Evolutionary conservation across 768 basidiomycete genomes (phyloP), one percentile per base, ranked within the genome.

Genomic region (Infundibulicybe gibba): DNA sequence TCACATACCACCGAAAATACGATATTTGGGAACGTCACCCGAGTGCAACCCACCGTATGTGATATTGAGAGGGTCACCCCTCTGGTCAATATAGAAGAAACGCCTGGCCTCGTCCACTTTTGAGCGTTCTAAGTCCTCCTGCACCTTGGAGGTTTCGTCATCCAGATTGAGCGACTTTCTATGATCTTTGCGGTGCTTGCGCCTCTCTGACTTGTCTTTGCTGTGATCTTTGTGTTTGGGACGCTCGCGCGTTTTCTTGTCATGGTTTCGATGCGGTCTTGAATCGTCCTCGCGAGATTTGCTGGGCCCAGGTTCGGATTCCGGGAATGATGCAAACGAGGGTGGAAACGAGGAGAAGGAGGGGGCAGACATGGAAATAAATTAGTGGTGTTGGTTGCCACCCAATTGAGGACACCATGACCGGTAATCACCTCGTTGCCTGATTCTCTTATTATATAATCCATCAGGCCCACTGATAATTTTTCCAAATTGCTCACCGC

Each of bases 261-360:
- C 51, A 42, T 45, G 32, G 39, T 51, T 58, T 49, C 8, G 48
- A 49, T 6, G 40, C 8, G 8, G 8, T 25, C 8, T 3, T 25
- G 25, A 25, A 8, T 8, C 25, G 8, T 25, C 25, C 8, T 25
- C 8, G 25, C 25, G 48, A 42, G 34, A 56, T 49, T 62, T 60
- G 44, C 69, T 75, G 4, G 74, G 62, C 3, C 68, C 73, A 43
- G 70, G 63, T 16, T 77, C 75, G n/a, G 78, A 48, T 44, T 84
- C 80, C 32, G 86, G 85, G 60, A 89, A 88, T 20, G 85, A 85
- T 12, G 75, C 60, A 60, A 88, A 89, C 2, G 82, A 80, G 1
- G 81, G 80, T 25, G 82, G 75, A 57, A 85, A 75, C 3, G 80
- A 81, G 2, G 76, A 74, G 61, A 81, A 83, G 3, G 83, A 80